phyloP scores from a whole-genome alignment of 2,329 filamentous ascomycete species.

The Colletotrichum phormii region DNA sequence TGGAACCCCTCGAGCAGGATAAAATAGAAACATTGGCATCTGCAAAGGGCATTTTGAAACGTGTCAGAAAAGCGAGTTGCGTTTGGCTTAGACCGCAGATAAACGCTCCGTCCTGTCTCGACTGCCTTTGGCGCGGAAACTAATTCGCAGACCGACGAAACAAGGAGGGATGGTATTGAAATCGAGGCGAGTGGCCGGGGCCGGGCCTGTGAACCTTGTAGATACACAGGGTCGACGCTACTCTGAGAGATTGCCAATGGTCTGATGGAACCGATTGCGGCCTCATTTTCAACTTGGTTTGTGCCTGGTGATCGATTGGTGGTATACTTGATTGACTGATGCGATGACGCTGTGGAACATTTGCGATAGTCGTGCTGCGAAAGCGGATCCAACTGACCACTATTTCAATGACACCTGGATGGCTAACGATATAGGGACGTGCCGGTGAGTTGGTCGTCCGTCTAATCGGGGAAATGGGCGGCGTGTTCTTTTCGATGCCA shows the following conservation, averaged over 20 bases:
- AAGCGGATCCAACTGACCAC: constrained; percentile 5
- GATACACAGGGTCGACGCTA: constrained; percentile 7
- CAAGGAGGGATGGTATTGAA: constrained; percentile 18
- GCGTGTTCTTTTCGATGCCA: constrained; percentile 5
- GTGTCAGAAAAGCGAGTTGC: constrained; percentile 31
- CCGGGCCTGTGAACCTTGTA: constrained; percentile 7
- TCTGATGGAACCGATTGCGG: constrained; percentile 4
- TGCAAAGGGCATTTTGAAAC: constrained; percentile 22
- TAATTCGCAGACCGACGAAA: constrained; percentile 27
- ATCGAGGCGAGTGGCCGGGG: constrained; percentile 15
- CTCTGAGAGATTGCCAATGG: constrained; percentile 4
- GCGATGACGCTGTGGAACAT: constrained; percentile 18
- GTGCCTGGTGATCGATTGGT: background rate
- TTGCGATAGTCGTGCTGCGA: background rate
- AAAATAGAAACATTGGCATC: constrained; percentile 19
- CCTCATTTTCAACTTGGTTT: background rate
- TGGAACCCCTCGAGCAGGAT: background rate
- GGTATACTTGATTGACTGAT: background rate
- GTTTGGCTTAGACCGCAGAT: constrained; percentile 24
- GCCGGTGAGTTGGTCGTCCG: constrained; percentile 9
- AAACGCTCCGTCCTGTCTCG: constrained; percentile 32
- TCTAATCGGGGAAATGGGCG: constrained; percentile 13
- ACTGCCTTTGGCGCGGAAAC: constrained; percentile 31
- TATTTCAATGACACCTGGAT: constrained; percentile 18
- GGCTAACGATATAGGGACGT: constrained; percentile 11